These are phyloP conservation scores for Pseudopyrenochaeta lycopersici DNA, from an alignment of 2,329 filamentous ascomycete species.

Conservation along the genomic window DNA sequence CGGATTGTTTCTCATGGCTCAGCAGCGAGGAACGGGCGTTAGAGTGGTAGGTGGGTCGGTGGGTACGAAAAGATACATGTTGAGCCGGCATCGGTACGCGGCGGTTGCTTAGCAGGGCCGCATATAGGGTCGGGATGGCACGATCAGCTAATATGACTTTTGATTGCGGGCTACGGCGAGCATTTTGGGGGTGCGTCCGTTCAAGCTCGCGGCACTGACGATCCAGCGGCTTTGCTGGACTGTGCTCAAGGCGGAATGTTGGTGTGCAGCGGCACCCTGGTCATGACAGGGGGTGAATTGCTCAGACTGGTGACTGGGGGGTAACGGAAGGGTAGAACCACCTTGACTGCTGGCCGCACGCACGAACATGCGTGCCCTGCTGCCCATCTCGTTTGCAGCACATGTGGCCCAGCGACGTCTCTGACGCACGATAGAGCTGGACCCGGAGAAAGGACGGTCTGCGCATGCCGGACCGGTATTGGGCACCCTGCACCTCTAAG, in stretches of 20 bases:
- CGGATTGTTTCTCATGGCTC: conserved; percentile 38
- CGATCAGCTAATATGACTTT: conserved; percentile 50
- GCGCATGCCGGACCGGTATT: conserved; percentile 44
- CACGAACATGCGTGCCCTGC: conserved; percentile 34
- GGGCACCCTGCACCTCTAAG: conserved; percentile 44
- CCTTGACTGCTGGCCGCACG: conserved; percentile 31
- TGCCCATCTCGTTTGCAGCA: conserved; percentile 47
- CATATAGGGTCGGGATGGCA: conserved; percentile 44
- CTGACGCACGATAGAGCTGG: conserved; percentile 48
- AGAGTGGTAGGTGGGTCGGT: conserved; percentile 30
- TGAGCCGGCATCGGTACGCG: conserved; percentile 44
- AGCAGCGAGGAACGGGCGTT: conserved; percentile 29
- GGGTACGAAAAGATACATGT: conserved; percentile 44
- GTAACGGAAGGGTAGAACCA: conserved; percentile 32
- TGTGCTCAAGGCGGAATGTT: conserved; percentile 49
- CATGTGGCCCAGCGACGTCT: conserved; percentile 41
- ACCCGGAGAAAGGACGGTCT: conserved; percentile 41
- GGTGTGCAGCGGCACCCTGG: conserved; percentile 34
- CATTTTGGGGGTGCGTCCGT: conserved; percentile 41
- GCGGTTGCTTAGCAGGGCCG: conserved; percentile 26
- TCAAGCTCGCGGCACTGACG: conserved; percentile 46
- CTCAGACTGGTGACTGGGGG: conserved; percentile 39
- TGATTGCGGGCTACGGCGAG: conserved; percentile 48
- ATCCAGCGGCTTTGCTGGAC: conserved; percentile 45
- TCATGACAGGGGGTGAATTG: conserved; percentile 31